Base-by-base conservation (phyloP, 768 basidiomycete species). In the Macrolepiota fuliginosa region DNA sequence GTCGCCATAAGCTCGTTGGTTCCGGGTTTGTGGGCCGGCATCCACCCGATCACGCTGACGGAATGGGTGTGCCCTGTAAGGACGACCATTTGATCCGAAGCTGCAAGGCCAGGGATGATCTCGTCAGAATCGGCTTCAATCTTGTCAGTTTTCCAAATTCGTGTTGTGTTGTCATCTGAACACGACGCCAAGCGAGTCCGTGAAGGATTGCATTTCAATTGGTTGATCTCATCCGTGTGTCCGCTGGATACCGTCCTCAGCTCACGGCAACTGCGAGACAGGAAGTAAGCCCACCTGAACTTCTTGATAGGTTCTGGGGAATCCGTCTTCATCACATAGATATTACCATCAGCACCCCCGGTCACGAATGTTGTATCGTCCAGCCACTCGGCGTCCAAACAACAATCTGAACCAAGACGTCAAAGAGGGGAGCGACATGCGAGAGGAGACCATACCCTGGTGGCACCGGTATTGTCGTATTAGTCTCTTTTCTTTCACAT, bases 381-480 rank as follows among this genome's bases (percentile, higher is more conserved):
- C 17, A 93, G 65, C 92, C 92, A 94, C 59, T 90, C 91, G 11
- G 90, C 81, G 68, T 94, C 92, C 68, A 94, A 72, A 71, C 91
- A 92, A 67, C 89, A 90, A 70, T 86, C 90, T 89, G 27, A 19
- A 63, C 56, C 17, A 22, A 27, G 47, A 35, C 12, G 55, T 64
- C 13, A 52, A 46, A 36, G 25, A 50, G 29, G 7, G 57, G 17
- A 57, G 57, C 42, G 19, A 55, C 27, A 12, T 36, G 46, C n/a
- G 37, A 53, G 36, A 17, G n/a, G 24, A 29, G 17, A 4, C 27
- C 54, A 58, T 68, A 91, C 91, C 86, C 76, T 79, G 79, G 69
- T 93, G 91, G 67, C 76, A 78, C 62, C 77, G 78, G 71, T 85
- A 91, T 68, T 91, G 89, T 63, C 77, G 82, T 64, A 85, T 75